Evolutionary conservation across 768 basidiomycete genomes (phyloP).

Genomic region (Xanthoconium stramineum): DNA sequence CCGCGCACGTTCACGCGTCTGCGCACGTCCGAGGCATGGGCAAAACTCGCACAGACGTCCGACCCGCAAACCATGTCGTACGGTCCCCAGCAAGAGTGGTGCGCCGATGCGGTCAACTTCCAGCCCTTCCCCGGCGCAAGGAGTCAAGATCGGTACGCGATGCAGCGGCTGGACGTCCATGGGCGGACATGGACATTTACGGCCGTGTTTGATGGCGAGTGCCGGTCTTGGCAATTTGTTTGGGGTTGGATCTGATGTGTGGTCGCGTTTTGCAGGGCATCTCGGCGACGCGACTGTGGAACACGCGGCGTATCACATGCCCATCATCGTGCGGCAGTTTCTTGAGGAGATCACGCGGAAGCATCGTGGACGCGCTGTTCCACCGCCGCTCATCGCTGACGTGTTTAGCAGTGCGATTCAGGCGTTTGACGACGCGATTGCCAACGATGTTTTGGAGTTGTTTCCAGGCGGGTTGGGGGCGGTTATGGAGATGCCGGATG

Average conservation of each 20-base stretch:
- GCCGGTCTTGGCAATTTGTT: background rate
- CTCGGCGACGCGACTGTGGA: conserved; percentile 68
- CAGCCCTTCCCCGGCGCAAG: conserved; percentile 53
- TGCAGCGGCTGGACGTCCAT: conserved; percentile 52
- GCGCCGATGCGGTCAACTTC: conserved; percentile 64
- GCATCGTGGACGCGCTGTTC: conserved; percentile 37
- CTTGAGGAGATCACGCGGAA: conserved; percentile 41
- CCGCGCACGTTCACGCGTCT: conserved; percentile 56
- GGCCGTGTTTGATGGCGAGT: conserved; percentile 67
- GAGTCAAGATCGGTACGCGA: conserved; percentile 65
- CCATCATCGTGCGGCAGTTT: conserved; percentile 62
- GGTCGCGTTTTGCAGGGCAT: conserved; percentile 45
- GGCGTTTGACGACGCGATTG: conserved; percentile 65
- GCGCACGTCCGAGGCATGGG: conserved; percentile 50
- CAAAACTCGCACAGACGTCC: conserved; percentile 47
- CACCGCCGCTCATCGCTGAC: conserved; percentile 51
- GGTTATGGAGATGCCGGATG: conserved; percentile 50
- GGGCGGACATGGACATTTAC: conserved; percentile 62
- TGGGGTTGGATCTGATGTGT: background rate
- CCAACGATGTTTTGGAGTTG: conserved; percentile 58
- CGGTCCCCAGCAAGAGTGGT: conserved; percentile 34
- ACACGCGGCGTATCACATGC: conserved; percentile 64
- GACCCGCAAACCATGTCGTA: conserved; percentile 47
- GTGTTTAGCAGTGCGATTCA: conserved; percentile 56
- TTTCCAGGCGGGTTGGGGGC: conserved; percentile 54